Conservation (phyloP, 768 basidiomycete genomes). For the Lactarius vividus region DNA sequence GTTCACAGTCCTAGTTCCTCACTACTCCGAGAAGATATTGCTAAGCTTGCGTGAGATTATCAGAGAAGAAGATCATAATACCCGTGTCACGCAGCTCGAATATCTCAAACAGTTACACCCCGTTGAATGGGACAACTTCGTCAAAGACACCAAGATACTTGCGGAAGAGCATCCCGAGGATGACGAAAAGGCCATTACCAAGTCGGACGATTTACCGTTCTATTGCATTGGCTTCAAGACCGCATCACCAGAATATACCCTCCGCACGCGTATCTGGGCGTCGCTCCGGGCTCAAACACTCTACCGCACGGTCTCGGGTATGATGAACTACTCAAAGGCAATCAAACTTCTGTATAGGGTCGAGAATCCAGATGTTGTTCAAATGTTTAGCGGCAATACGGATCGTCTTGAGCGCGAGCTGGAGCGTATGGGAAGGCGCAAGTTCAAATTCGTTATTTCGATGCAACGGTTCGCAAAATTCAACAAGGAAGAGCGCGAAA, state of each 20-base stretch:
- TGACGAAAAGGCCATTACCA: constrained; percentile 68
- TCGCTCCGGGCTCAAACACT: constrained; percentile 97
- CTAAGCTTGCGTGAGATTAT: constrained; percentile 97
- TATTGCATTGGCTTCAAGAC: constrained; percentile 99
- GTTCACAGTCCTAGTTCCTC: constrained; percentile 98
- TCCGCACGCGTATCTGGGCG: constrained; percentile 99
- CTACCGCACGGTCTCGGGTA: constrained; percentile 97
- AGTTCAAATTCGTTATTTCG: constrained; percentile 97
- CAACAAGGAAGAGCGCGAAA: constrained; percentile 98
- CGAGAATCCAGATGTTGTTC: constrained; percentile 97
- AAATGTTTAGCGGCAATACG: constrained; percentile 94
- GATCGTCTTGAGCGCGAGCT: constrained; percentile 94
- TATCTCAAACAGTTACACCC: constrained; percentile 99
- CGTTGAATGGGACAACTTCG: constrained; percentile 99
- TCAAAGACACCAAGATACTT: constrained; percentile 98
- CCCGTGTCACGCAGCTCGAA: constrained; percentile 94
- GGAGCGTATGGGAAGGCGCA: constrained; percentile 94
- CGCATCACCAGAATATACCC: constrained; percentile 96
- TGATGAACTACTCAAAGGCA: constrained; percentile 99
- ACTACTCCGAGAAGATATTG: constrained; percentile 98
- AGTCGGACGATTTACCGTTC: constrained; percentile 93
- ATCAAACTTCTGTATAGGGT: constrained; percentile 99
- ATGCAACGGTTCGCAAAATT: constrained; percentile 99
- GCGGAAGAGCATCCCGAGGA: constrained; percentile 73
- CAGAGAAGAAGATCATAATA: constrained; percentile 94